Evolutionary conservation across 805 yeast genomes (phyloP), one percentile per base, ranked within the genome.

Genomic region (Hanseniaspora meyeri): DNA sequence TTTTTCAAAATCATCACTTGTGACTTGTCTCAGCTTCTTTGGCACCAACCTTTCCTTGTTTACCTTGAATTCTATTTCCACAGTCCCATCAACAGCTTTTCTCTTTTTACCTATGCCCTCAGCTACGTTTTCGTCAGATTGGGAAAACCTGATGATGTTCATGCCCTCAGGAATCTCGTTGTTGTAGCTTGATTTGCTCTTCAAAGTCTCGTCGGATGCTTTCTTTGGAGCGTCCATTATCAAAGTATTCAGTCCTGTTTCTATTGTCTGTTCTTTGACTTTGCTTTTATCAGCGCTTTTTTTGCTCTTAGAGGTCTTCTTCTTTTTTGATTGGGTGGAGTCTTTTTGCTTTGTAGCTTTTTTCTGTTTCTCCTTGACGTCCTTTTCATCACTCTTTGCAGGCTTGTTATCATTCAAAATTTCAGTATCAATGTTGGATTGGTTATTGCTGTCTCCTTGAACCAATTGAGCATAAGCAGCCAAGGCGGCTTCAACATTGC

Each of bases 41-140:
- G 38, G 43, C 16, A 43, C 24, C 12, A 37, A 6, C n/a, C 50
- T 47, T 34, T 47, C 70, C 53, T 73, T 47, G 32, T 47, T 47
- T 7, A 36, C 31, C 60, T 16, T 62, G 59, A 12, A 47, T 47
- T 19, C 58, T 11, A 34, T 27, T 6, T 48, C 53, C 3, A 61
- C 9, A 32, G 19, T 50, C 2, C n/a, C 17, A 5, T 42, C 48
- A 10, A 19, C n/a, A 19, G 20, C 19, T 7, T 43, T 32, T 51
- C 37, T 37, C n/a, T 51, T 43, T 37, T 43, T 51, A 2, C 40
- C 27, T 31, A 19, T 29, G 24, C 14, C 16, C 27, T 38, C 38
- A 9, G 16, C n/a, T 9, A 20, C 29, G 19, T 31, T 16, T 19
- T 37, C 32, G 27, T 24, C 34, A 3, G 10, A n/a, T 19, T 17